Percentiles rank a stretch among this genome's conserved stretches.
phyloP scores from a whole-genome alignment of 2,329 filamentous ascomycete species.

The Aspergillus sojae region DNA sequence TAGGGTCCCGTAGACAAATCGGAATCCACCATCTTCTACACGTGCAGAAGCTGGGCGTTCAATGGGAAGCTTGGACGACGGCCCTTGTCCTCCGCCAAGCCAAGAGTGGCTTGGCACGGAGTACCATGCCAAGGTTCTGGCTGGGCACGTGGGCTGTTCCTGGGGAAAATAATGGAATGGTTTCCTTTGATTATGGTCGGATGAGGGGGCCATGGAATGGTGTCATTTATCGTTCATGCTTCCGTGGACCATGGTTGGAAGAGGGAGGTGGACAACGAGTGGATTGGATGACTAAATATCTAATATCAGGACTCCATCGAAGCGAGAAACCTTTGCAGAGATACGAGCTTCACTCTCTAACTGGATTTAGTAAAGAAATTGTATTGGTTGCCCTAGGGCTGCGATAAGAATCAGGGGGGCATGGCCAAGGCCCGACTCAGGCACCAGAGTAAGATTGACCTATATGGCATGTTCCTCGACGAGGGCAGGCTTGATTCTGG shows the following conservation, averaged over 20 bases:
- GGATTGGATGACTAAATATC: neutral
- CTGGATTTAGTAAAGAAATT: neutral
- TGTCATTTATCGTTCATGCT: neutral
- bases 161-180: neutral
- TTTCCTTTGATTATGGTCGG: neutral
- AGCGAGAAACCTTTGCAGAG: neutral
- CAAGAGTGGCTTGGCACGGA: constrained; percentile 8
- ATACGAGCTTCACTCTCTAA: neutral
- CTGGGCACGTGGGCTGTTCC: constrained; percentile 10
- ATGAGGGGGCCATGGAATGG: neutral
- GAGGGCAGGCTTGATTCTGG: no score
- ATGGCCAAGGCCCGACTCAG: neutral
- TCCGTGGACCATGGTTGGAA: neutral
- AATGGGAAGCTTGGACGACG: constrained; percentile 9
- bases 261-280: neutral
- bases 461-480: neutral
- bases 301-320: neutral
- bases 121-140: constrained; percentile 9
- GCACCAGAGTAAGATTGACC: neutral
- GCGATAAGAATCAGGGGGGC: neutral
- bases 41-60: constrained; percentile 15
- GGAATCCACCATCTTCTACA: constrained; percentile 12
- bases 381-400: neutral
- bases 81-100: constrained; percentile 9
- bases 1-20: constrained; percentile 13